Conservation (phyloP, 106 monocot genomes). For the Gastrodia elata region DNA sequence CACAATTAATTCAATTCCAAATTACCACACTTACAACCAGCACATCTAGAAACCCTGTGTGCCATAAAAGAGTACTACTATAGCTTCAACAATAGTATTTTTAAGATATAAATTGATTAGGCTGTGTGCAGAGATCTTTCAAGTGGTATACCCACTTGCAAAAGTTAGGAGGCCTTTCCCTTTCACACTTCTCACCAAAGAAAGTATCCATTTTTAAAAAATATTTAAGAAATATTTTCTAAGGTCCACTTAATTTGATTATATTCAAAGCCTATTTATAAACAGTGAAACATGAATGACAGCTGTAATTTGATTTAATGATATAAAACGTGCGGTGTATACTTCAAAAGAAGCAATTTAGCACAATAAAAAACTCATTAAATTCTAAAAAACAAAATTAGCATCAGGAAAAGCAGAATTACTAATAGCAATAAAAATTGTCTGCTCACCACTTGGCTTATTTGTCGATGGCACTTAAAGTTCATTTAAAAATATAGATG, state of each 20-base stretch:
- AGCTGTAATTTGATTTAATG: no score
- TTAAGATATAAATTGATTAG: no score
- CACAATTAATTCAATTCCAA: no score
- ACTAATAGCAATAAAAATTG: neutral
- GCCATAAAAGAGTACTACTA: no score
- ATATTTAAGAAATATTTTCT: neutral
- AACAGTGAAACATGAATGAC: neutral
- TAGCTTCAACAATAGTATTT: no score
- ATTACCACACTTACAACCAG: no score
- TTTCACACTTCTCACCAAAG: neutral
- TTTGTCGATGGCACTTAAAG: neutral
- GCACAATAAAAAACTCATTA: neutral
- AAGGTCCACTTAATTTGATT: neutral
- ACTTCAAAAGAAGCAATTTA: neutral
- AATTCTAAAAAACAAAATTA: neutral
- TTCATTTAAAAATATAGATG: neutral
- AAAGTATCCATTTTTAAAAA: neutral
- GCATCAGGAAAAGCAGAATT: neutral
- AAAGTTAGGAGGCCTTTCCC: neutral
- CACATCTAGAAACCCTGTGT: no score
- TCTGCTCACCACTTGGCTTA: neutral
- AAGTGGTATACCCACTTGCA: conserved; percentile 2
- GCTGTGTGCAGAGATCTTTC: no score
- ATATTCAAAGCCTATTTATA: neutral
- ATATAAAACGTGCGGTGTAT: no score